Evolutionary conservation across 257 asterid species (phyloP), one percentile per base, ranked within the genome.

Genomic region (Asclepias syriaca): DNA sequence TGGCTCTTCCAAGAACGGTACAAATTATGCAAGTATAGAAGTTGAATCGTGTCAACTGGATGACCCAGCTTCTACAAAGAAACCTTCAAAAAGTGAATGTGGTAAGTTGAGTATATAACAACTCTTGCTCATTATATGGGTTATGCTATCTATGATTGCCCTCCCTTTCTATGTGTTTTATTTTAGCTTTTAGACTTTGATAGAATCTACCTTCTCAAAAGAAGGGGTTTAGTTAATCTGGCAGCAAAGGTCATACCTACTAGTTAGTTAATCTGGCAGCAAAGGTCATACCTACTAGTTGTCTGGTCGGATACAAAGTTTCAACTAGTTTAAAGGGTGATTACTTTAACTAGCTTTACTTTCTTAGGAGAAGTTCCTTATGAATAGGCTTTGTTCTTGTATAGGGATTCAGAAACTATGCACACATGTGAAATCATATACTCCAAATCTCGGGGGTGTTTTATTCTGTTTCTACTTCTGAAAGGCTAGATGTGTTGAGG

Each of bases 31-130:
- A 75, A 76, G 83, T 82, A 77, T 87, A 59, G 89, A 84, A 79
- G 87, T 81, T 81, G 88, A 81, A 80, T 86, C 83, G 72, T 86
- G 84, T 82, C 80, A 84, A 82, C 80, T 78, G 78, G 84, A 81
- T 74, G 81, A 56, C 27, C 73, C 83, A 43, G 59, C 78, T 75
- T 78, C 83, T 32, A 37, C 61, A 32, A 81, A 68, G 65, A 80
- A 81, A 75, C 54, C 45, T 66, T 70, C 68, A 70, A 58, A 68
- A 32, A 46, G 55, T 40, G 81, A 84, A 81, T 69, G 69, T 59
- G 87, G 97, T 91, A 73, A 86, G 87, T 64, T 8, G 27, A 14
- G 6, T 71, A 53, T 75, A 74, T 63, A 16, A 65, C 57, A 55
- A 59, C 55, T 63, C 27, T 49, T 57, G 39, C 21, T 67, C 29